Conservation (phyloP, 2,329 filamentous ascomycete species). For the Penicillium sp. region DNA sequence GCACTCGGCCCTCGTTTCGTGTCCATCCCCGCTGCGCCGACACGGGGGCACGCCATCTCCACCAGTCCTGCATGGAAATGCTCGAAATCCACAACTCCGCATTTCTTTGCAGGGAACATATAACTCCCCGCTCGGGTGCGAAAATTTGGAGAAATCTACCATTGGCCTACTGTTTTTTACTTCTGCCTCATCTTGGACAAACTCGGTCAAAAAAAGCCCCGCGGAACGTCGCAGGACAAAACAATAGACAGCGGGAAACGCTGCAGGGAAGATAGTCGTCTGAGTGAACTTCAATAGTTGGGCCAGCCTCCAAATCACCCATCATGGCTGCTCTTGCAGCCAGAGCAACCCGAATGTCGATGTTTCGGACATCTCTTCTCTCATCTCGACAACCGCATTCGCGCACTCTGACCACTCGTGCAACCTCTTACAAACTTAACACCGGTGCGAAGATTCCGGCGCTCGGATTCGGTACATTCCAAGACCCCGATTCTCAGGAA, state of each 20-base stretch:
- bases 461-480: conserved; percentile 58
- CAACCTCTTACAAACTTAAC: conserved; percentile 52
- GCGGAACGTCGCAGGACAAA: too few relatives aligned
- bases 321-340: neutral
- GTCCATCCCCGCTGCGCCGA: too few relatives aligned
- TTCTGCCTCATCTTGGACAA: neutral
- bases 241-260: too few relatives aligned
- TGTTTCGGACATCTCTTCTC: neutral
- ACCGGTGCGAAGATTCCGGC: conserved; percentile 62
- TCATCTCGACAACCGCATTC: neutral
- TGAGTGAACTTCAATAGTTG: too few relatives aligned
- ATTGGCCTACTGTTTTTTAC: neutral
- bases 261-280: too few relatives aligned
- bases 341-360: neutral
- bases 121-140: neutral
- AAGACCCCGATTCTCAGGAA: conserved; percentile 50
- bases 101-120: neutral
- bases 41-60: too few relatives aligned
- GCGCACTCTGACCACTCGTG: neutral
- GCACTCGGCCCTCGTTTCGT: too few relatives aligned
- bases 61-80: too few relatives aligned
- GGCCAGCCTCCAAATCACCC: too few relatives aligned
- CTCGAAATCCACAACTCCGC: too few relatives aligned
- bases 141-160: neutral
- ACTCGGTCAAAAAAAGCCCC: too few relatives aligned